Percentiles rank a stretch among this genome's conserved stretches.
phyloP scores from a whole-genome alignment of 495 filamentous ascomycete genomes.

The Aspergillus coremiiformis region DNA sequence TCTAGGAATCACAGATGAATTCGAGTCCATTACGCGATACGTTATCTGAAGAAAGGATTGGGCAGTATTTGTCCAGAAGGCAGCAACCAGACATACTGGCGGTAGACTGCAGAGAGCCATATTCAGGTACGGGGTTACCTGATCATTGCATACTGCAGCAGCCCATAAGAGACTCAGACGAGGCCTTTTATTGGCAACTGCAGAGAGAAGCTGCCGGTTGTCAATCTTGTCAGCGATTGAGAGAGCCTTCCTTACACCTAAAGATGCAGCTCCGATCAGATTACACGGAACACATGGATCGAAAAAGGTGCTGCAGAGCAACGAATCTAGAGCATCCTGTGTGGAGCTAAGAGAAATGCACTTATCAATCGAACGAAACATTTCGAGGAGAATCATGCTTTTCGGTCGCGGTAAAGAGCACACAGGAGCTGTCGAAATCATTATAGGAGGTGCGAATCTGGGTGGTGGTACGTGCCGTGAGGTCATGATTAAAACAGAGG shows the following conservation, averaged over 20 bases:
- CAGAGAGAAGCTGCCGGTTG: conserved; percentile 1
- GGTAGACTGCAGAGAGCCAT: background rate
- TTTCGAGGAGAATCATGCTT: background rate
- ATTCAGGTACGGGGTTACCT: background rate
- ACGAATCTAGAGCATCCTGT: conserved; percentile 10
- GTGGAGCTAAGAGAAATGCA: conserved; percentile 14
- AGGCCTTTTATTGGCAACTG: conserved; percentile 1
- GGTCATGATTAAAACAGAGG: conserved; percentile 5
- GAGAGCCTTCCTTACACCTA: conserved; percentile 9
- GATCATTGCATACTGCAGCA: conserved; percentile 3
- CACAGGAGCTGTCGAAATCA: background rate
- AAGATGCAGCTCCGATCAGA: conserved; percentile 10
- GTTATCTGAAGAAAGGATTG: conserved; percentile 15
- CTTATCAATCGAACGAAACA: conserved; percentile 7
- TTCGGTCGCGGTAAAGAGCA: background rate
- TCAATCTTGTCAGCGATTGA: background rate
- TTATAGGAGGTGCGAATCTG: conserved; percentile 7
- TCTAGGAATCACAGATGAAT: background rate
- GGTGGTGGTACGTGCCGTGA: conserved; percentile 4
- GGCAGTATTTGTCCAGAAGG: conserved; percentile 10
- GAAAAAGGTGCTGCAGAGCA: conserved; percentile 19
- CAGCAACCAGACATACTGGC: conserved; percentile 11
- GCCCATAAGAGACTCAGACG: conserved; percentile 11
- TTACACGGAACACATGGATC: conserved; percentile 16
- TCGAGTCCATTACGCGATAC: conserved; percentile 2